Base-by-base conservation (phyloP, 148 eudicot species). In the Vaccinium darrowii region DNA sequence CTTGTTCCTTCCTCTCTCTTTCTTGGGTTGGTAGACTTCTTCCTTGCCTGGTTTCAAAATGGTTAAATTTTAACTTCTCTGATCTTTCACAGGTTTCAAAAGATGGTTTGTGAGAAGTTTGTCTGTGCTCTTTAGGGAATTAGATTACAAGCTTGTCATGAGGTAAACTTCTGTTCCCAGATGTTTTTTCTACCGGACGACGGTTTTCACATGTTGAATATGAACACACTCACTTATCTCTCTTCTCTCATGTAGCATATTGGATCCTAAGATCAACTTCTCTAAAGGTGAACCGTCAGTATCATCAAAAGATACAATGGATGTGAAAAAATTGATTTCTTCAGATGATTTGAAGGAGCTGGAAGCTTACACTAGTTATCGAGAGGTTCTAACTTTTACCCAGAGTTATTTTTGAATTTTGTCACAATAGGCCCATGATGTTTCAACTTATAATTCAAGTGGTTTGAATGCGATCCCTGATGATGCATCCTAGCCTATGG, bases 61-160 rank as follows among this genome's bases (percentile, higher is more conserved):
- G 77, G n/a, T 39, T 36, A 15, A 36, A 4, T 52, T 62, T 33
- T 67, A 60, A 75, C 21, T 60, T 11, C 52, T 27, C 30, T 84
- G 81, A 49, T 43, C 33, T 77, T n/a, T 21, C 51, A 49, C 81
- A 76, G 81, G 81, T 62, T 84, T 84, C 69, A 76, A 84, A 49
- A 12, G 11, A 30, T 25, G 13, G 62, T 76, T 84, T 77, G 51
- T 62, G 50, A 5, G 19, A 62, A 36, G 53, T 67, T n/a, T 84
- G 12, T 9, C 76, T 25, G n/a, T 16, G n/a, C 53, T 0, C 23
- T 84, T 84, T 78, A 77, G 71, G 75, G 86, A 77, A 60, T 12
- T 84, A 5, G 81, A 84, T 79, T 76, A 84, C 71, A 78, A 84
- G 62, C 86, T 84, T 77, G 76, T 58, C 36, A 77, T 84, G 86